Conservation (phyloP, 768 basidiomycete genomes). For the Pleurotus giganteus region DNA sequence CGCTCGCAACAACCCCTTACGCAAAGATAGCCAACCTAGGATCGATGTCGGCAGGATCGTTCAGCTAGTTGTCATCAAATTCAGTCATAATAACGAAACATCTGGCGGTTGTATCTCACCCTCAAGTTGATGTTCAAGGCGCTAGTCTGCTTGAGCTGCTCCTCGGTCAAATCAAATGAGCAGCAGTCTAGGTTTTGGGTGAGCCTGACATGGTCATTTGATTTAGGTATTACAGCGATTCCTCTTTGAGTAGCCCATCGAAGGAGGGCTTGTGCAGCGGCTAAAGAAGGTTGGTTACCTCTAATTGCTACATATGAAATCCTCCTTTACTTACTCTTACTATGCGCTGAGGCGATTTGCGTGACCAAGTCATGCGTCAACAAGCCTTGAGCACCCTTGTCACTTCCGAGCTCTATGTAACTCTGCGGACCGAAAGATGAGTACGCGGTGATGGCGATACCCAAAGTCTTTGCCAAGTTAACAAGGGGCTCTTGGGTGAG, state of each 20-base stretch:
- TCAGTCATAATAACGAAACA: constrained; percentile 10
- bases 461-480: constrained; percentile 50
- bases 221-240: constrained; percentile 54
- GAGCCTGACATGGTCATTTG: constrained; percentile 38
- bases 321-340: constrained; percentile 45
- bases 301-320: not conserved
- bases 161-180: constrained; percentile 46
- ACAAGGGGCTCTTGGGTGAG: constrained; percentile 59
- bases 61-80: constrained; percentile 41
- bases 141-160: constrained; percentile 45
- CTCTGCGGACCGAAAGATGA: constrained; percentile 45
- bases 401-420: constrained; percentile 65
- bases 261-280: constrained; percentile 67
- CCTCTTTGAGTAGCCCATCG: constrained; percentile 57
- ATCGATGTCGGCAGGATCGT: constrained; percentile 70
- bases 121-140: constrained; percentile 55
- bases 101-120: constrained; percentile 36
- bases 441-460: constrained; percentile 67
- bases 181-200: constrained; percentile 46
- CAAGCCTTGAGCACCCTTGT: constrained; percentile 49
- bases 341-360: constrained; percentile 44
- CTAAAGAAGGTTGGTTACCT: constrained; percentile 25
- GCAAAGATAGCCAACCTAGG: constrained; percentile 69
- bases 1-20: too few species aligned
- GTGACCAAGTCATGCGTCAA: constrained; percentile 46